Percentiles rank a stretch among this genome's conserved stretches.
phyloP scores from a whole-genome alignment of 108 stramenopile species.

The Nitzschia putrida region DNA sequence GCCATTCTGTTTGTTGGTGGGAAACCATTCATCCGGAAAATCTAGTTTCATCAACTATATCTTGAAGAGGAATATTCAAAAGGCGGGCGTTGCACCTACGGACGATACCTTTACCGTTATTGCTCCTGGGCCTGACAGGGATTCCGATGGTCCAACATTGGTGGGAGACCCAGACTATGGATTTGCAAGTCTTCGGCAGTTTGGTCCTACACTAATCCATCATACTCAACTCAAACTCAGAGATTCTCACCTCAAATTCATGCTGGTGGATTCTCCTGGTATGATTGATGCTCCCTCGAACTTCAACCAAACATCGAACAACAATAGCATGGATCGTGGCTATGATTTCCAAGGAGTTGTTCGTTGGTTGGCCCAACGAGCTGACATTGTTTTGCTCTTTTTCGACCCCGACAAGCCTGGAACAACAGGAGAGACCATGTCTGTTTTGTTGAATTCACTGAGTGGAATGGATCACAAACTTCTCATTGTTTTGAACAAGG shows the following conservation, averaged over 20 bases:
- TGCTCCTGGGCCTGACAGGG: conserved; percentile 89
- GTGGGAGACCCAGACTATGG: conserved; percentile 98
- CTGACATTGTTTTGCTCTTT: conserved; percentile 97
- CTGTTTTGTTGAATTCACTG: conserved; percentile 86
- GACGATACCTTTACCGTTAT: conserved; percentile 99
- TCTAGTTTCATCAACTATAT: conserved; percentile 97
- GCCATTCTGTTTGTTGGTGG: conserved; percentile 96
- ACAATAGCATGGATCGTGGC: conserved; percentile 86
- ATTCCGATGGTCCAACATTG: conserved; percentile 55
- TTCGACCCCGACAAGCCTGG: conserved; percentile 97
- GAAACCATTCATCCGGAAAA: conserved; percentile 96
- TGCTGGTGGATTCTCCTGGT: conserved; percentile 88
- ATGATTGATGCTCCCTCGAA: conserved; percentile 92
- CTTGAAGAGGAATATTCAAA: conserved; percentile 88
- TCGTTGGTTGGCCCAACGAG: conserved; percentile 96
- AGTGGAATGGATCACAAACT: conserved; percentile 99
- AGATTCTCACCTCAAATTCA: conserved; percentile 30
- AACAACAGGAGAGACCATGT: conserved; percentile 98
- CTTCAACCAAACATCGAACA: conserved; percentile 1
- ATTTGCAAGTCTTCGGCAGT: conserved; percentile 86
- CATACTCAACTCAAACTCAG: conserved; percentile 94
- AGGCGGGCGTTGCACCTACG: conserved; percentile 98
- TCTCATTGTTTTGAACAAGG: conserved; percentile 98
- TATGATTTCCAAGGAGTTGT: conserved; percentile 86
- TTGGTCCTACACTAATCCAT: conserved; percentile 95